Base-by-base conservation (phyloP, 495 filamentous ascomycete species). In the Diplogelasinospora grovesii region DNA sequence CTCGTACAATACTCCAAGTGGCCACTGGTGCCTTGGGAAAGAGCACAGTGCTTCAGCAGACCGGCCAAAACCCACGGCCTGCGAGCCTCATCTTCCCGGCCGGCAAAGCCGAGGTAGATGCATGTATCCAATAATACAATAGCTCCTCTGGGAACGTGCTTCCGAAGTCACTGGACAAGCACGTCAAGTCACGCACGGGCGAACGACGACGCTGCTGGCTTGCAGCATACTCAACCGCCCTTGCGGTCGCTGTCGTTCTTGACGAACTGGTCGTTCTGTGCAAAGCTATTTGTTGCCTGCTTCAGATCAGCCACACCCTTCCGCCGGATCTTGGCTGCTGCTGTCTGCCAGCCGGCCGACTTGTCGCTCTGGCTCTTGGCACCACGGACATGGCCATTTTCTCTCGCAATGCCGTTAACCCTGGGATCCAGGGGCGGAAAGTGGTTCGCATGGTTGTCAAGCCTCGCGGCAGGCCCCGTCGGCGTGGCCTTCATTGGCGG, bases 241-340 rank as follows among this genome's bases (percentile, higher is more conserved):
- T 74, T 76, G 31, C 73, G 69, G 24, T 77, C 74, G 11, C 64
- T 59, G 8, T 71, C 66, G 19, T 71, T 65, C 45, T 63, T 72
- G 5, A 72, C 71, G 18, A 58, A 50, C 52, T 67, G 63, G 53
- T 77, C 72, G 43, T 63, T 59, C 15, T 66, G 63, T 5, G 60
- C 25, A 23, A 47, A 52, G 6, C 52, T 57, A 15, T 66, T 66
- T 37, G 42, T 46, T 27, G 49, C 46, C 38, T 46, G 45, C 45
- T 64, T 73, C 47, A 45, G 22, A 4, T 58, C 69, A 37, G 41
- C 45, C 16, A 22, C 49, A 8, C 52, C 66, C 53, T 74, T 75
- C 55, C 74, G 75, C 40, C 67, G 69, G 15, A 55, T 37, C 29
- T 67, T 68, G 1, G 61, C 57, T n/a, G n/a, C n/a, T n/a, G n/a